Evolutionary conservation across 2,329 filamentous ascomycete species (phyloP), one percentile per base, ranked within the genome.

Genomic region (Pseudogymnoascus sp.): DNA sequence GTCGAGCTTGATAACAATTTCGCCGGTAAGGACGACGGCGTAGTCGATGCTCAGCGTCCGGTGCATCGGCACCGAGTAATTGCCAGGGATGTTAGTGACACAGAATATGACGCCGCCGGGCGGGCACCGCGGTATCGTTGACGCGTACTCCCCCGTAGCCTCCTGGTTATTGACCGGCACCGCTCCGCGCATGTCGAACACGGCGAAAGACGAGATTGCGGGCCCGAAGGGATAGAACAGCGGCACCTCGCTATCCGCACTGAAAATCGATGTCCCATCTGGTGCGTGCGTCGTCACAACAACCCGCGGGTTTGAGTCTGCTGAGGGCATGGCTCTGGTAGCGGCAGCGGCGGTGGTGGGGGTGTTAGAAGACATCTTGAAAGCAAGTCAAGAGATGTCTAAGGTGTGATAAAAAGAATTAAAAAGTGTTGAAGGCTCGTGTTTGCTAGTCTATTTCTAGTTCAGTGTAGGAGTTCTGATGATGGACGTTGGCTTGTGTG

Each of bases 41-140:
- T 78, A 79, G 66, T 79, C 77, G 7, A 77, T 64, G 58, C 71
- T 78, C 35, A 71, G 59, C 1, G 77, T 79, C 11, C 77, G 75
- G 64, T 79, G 77, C 73, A 78, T 75, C 1, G 76, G 76, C 6
- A 69, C 70, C 8, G 38, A 22, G 12, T 25, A 55, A 22, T 55
- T 30, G 1, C 64, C 63, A 4, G 63, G 55, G 11, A 66, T 64
- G 39, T 69, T 64, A 1, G 63, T 62, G 25, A 63, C 66, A 62
- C 71, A 69, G 65, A 77, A 76, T 16, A 72, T 63, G n/a, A 73
- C 66, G 7, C 77, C 77, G 3, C 62, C 36, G 0, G 72, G 72
- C 4, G 74, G 68, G n/a, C 73, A 75, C 22, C 74, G 71, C 0
- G 76, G 75, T 2, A 76, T 64, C 38, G 38, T 41, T 12, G 38